Evolutionary conservation across 768 basidiomycete genomes (phyloP).

Genomic region (Lentinula lateritia): DNA sequence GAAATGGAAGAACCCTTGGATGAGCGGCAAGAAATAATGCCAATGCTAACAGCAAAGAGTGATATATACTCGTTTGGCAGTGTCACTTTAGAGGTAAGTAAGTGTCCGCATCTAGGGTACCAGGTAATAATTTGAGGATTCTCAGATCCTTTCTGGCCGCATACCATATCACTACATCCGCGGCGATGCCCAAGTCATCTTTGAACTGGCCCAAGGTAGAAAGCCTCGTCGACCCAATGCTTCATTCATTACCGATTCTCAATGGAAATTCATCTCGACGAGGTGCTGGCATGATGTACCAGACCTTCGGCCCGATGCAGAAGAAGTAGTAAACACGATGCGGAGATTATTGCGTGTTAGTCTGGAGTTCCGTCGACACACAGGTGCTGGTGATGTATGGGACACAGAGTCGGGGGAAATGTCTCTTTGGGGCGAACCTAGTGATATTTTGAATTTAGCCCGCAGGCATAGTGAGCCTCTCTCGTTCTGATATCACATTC

Average conservation of each 20-base stretch:
- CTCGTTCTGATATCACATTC: neutral
- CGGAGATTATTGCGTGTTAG: slow-evolving; percentile 15
- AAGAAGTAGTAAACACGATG: slow-evolving; percentile 17
- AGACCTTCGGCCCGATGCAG: slow-evolving; percentile 24
- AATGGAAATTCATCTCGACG: slow-evolving; percentile 34
- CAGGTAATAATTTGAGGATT: neutral
- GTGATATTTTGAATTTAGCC: neutral
- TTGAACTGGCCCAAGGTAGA: slow-evolving; percentile 33
- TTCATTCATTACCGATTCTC: slow-evolving; percentile 30
- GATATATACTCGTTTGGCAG: slow-evolving; percentile 46
- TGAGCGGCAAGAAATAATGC: slow-evolving; percentile 11
- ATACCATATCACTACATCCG: slow-evolving; percentile 36
- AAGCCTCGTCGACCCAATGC: slow-evolving; percentile 32
- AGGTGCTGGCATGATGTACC: slow-evolving; percentile 32
- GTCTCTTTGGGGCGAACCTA: neutral
- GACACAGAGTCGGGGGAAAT: neutral
- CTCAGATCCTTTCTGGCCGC: slow-evolving; percentile 26
- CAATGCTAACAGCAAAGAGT: slow-evolving; percentile 22
- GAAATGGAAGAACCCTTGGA: slow-evolving; percentile 15
- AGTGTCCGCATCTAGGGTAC: neutral
- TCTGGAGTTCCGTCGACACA: slow-evolving; percentile 18
- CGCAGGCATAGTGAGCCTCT: slow-evolving; percentile 3
- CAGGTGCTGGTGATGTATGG: neutral
- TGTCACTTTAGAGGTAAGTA: slow-evolving; percentile 37
- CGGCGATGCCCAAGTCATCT: slow-evolving; percentile 32